A percentile compares a stretch with the other conserved stretches of the same genome.
These are phyloP conservation scores for Fusarium annulatum DNA, from an alignment of 2,329 filamentous ascomycete species.

Conservation along the genomic window DNA sequence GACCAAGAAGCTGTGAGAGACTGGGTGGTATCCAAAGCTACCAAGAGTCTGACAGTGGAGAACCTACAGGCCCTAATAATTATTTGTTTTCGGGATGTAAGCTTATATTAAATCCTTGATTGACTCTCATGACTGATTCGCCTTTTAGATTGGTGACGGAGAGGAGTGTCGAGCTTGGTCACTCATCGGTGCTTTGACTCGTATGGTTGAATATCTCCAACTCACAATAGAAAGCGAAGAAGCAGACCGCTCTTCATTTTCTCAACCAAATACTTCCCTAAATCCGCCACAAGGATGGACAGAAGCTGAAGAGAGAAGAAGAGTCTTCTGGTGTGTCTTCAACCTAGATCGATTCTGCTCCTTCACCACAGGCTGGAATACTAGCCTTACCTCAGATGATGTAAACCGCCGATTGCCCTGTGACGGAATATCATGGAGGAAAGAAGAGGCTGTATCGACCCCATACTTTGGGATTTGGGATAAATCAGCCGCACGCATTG, in stretches of 20 bases:
- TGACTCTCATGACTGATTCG: background rate
- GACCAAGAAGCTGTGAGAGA: background rate
- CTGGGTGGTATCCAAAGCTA: slow-evolving; percentile 22
- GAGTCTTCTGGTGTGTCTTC: slow-evolving; percentile 49
- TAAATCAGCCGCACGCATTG: slow-evolving; percentile 51
- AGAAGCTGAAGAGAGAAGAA: slow-evolving; percentile 33
- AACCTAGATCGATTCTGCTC: slow-evolving; percentile 37
- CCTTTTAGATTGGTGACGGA: slow-evolving; percentile 40
- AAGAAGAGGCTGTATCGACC: slow-evolving; percentile 50
- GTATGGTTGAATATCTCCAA: slow-evolving; percentile 47
- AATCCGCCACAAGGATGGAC: slow-evolving; percentile 43
- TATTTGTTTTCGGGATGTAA: slow-evolving; percentile 30
- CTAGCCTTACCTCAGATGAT: slow-evolving; percentile 47
- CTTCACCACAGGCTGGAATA: slow-evolving; percentile 44
- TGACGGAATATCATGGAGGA: slow-evolving; percentile 55
- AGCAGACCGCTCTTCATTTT: background rate
- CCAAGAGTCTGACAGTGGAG: slow-evolving; percentile 28
- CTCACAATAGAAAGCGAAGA: slow-evolving; percentile 41
- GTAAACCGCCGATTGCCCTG: slow-evolving; percentile 47
- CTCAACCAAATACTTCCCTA: background rate
- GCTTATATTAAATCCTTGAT: background rate
- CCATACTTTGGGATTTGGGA: slow-evolving; percentile 60
- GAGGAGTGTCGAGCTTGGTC: slow-evolving; percentile 43
- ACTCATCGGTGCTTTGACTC: slow-evolving; percentile 44
- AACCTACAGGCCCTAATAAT: slow-evolving; percentile 34